Conservation (phyloP, 805 yeast species). For the Priceomyces fermenticarens region DNA sequence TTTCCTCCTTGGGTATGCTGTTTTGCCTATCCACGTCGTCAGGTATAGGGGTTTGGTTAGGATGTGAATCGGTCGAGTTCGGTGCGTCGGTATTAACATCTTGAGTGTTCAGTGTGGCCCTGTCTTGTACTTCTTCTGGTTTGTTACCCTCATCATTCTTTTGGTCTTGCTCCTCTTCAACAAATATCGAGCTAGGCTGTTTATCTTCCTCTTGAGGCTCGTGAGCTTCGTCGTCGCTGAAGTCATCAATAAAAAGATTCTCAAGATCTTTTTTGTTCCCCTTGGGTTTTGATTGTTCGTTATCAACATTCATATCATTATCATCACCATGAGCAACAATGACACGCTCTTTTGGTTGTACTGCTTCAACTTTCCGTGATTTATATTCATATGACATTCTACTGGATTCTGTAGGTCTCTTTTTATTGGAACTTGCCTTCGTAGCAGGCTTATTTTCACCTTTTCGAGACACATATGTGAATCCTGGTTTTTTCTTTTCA, state of each 20-base stretch:
- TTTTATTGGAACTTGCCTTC: constrained; percentile 6
- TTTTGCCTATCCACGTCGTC: constrained; percentile 1
- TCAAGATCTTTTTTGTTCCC: constrained; percentile 21
- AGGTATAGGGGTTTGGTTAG: not conserved
- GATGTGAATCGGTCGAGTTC: not conserved
- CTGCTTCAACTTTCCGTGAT: constrained; percentile 31
- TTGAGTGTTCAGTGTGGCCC: not conserved
- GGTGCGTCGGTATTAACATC: constrained; percentile 2
- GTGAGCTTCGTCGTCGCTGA: constrained; percentile 11
- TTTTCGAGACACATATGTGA: constrained; percentile 18
- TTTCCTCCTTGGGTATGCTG: not conserved
- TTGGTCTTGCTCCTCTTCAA: constrained; percentile 4
- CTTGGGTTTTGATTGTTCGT: constrained; percentile 5
- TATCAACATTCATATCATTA: constrained; percentile 8
- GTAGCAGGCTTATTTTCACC: constrained; percentile 6
- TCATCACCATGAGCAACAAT: constrained; percentile 23
- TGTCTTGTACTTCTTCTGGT: constrained; percentile 4
- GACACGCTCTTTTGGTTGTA: constrained; percentile 34
- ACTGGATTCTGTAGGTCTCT: constrained; percentile 12
- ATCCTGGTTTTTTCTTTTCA: constrained; percentile 17
- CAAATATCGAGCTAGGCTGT: constrained; percentile 10
- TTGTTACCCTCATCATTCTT: constrained; percentile 1
- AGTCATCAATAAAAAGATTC: constrained; percentile 32
- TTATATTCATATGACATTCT: constrained; percentile 26
- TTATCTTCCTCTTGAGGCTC: constrained; percentile 5